Conservation (phyloP, 108 stramenopile species). For the Pinguiococcus pyrenoidosus region DNA sequence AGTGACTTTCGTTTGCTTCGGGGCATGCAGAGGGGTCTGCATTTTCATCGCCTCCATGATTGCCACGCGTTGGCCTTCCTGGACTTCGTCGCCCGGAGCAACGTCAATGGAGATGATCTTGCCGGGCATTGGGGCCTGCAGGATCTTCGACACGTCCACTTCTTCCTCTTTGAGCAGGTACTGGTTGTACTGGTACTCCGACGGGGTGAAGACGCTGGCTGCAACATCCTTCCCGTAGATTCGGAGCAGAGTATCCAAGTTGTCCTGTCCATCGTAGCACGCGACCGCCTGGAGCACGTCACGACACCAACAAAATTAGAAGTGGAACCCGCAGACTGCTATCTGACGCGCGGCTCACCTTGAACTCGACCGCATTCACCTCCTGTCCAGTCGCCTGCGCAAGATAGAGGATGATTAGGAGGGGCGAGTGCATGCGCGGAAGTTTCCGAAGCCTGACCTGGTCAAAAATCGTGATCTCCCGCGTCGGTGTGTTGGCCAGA, state of each 20-base stretch:
- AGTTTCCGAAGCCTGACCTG: too few relatives aligned
- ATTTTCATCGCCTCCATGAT: constrained; percentile 98
- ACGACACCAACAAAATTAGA: too few relatives aligned
- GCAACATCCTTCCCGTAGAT: not conserved
- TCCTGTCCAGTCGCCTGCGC: too few relatives aligned
- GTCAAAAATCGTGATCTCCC: too few relatives aligned
- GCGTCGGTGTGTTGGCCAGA: too few relatives aligned
- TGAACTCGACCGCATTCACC: too few relatives aligned
- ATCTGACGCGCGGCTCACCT: too few relatives aligned
- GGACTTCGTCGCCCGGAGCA: constrained; percentile 69
- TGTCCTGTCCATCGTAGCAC: constrained; percentile 44
- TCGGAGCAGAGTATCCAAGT: constrained; percentile 22
- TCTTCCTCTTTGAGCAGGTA: constrained; percentile 47
- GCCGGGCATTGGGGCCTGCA: constrained; percentile 90
- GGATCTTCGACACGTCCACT: constrained; percentile 25
- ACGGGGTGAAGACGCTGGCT: not conserved
- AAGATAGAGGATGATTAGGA: too few relatives aligned
- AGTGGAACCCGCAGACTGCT: too few relatives aligned
- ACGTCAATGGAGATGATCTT: constrained; percentile 19
- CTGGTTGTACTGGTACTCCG: constrained; percentile 20
- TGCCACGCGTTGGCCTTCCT: constrained; percentile 78
- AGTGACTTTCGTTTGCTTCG: constrained; percentile 12
- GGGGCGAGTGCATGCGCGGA: too few relatives aligned
- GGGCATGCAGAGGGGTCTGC: constrained; percentile 83
- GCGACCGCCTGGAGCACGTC: too few relatives aligned